Conservation (phyloP, 108 stramenopile genomes). For the Pseudonitzschia pungens region DNA sequence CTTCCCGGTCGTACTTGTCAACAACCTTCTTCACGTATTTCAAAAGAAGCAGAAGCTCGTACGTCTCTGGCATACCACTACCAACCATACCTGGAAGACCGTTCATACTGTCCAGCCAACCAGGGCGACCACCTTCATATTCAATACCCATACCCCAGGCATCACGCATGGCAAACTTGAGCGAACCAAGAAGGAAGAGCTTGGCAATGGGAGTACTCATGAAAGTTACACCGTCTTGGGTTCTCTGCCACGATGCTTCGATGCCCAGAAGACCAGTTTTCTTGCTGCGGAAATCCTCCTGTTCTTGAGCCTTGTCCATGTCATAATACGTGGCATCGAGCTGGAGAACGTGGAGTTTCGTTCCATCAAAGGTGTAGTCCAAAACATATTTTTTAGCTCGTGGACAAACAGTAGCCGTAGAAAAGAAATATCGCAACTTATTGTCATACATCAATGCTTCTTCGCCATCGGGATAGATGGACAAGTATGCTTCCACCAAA, state of each 20-base stretch:
- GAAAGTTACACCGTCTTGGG: constrained; percentile 63
- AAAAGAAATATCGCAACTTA: constrained; percentile 86
- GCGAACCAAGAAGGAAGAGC: constrained; percentile 79
- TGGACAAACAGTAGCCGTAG: constrained; percentile 86
- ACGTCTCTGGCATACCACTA: constrained; percentile 90
- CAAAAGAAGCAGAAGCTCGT: constrained; percentile 83
- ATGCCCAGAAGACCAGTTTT: constrained; percentile 79
- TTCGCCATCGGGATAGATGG: constrained; percentile 93
- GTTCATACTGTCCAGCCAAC: constrained; percentile 98
- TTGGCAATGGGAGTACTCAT: constrained; percentile 62
- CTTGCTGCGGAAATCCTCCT: constrained; percentile 72
- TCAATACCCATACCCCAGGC: constrained; percentile 95
- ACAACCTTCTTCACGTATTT: constrained; percentile 78
- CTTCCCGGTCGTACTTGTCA: constrained; percentile 63
- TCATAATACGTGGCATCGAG: constrained; percentile 85
- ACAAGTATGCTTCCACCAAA: constrained; percentile 84
- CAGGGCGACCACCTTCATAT: constrained; percentile 95
- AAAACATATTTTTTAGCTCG: constrained; percentile 86
- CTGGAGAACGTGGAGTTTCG: constrained; percentile 79
- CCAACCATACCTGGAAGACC: constrained; percentile 93
- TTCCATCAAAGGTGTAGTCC: constrained; percentile 83
- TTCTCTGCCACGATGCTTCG: constrained; percentile 89
- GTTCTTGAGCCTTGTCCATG: constrained; percentile 68
- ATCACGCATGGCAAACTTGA: constrained; percentile 94
- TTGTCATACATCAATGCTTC: constrained; percentile 90